These are phyloP conservation scores for Coemansia sp. DNA, from an alignment of 371 early-diverging fungal genomes.

Conservation along the genomic window DNA sequence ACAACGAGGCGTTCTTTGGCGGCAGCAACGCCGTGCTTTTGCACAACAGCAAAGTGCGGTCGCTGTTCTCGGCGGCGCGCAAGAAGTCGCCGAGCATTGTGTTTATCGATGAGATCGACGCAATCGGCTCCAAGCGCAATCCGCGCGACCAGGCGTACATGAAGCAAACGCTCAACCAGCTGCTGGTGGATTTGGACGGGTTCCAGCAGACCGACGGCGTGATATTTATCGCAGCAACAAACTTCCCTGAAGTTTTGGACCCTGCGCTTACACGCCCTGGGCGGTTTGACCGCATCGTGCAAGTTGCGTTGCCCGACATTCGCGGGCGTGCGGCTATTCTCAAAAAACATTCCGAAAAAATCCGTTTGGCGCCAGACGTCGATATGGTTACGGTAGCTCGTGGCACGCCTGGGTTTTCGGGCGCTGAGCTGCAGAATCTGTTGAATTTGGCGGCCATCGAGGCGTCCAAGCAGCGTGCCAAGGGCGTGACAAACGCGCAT, in stretches of 20 bases:
- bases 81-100: conserved; percentile 96
- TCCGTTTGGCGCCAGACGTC: conserved; percentile 63
- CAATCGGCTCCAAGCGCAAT: conserved; percentile 95
- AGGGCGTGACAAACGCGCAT: conserved; percentile 71
- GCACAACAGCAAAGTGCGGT: conserved; percentile 66
- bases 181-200: conserved; percentile 95
- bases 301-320: conserved; percentile 95
- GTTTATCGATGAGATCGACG: conserved; percentile 99
- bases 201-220: conserved; percentile 87
- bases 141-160: conserved; percentile 91
- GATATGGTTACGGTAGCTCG: conserved; percentile 84
- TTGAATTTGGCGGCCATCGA: conserved; percentile 94
- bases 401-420: conserved; percentile 97
- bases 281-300: conserved; percentile 95
- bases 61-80: conserved; percentile 88
- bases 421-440: conserved; percentile 95
- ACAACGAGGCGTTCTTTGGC: conserved; percentile 51
- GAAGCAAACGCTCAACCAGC: conserved; percentile 95
- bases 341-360: conserved; percentile 81
- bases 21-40: conserved; percentile 47
- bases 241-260: conserved; percentile 78
- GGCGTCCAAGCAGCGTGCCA: conserved; percentile 76
- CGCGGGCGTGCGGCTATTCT: conserved; percentile 93
- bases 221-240: conserved; percentile 82
- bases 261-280: conserved; percentile 89